Conservation (phyloP, 257 asterid species). For the Dorcoceras hygrometricum region DNA sequence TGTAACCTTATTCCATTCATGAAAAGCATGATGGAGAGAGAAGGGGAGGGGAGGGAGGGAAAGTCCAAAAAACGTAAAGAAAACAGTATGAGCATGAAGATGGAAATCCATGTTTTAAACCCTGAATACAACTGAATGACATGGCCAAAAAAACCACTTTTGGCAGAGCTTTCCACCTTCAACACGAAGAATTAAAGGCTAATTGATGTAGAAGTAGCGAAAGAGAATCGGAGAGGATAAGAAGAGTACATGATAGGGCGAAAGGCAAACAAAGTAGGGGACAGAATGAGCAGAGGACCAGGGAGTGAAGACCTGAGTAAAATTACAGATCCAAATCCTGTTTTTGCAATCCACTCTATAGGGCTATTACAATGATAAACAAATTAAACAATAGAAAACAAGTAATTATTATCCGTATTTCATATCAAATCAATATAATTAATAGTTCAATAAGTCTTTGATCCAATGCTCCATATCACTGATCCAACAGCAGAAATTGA, state of each 20-base stretch:
- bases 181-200: no score
- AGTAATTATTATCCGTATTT: no score
- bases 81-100: constrained; percentile 18
- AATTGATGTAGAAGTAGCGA: not conserved
- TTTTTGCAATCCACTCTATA: no score
- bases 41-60: not conserved
- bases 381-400: no score
- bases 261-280: not conserved
- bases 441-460: not conserved
- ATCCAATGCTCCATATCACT: not conserved
- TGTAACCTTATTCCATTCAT: not conserved
- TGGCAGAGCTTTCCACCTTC: no score
- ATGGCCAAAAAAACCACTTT: no score
- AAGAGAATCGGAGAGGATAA: not conserved
- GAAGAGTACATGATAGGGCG: not conserved
- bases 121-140: not conserved
- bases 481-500: no score
- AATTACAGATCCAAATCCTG: no score
- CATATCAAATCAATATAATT: no score
- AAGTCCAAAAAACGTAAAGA: constrained; percentile 9
- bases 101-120: constrained; percentile 12
- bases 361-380: no score
- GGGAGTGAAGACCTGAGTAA: not conserved
- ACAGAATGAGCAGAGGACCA: not conserved
- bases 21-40: not conserved